Base-by-base conservation (phyloP, 371 early-diverging fungal genomes). In the Rhizopus delemar region DNA sequence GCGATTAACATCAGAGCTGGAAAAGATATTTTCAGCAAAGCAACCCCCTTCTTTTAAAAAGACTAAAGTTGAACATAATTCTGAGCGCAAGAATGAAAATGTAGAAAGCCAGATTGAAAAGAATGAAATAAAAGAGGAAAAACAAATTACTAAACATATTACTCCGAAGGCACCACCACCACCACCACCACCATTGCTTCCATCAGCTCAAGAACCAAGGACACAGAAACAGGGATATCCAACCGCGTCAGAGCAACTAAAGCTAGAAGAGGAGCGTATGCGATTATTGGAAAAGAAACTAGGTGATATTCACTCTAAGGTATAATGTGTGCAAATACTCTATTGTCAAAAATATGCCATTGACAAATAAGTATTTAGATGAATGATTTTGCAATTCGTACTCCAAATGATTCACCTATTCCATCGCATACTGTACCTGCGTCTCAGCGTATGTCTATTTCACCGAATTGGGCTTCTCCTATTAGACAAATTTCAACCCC, bases 1-100 rank as follows among this genome's bases (percentile, higher is more conserved):
- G 5, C 43, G 63, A 28, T 38, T 63, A 13, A 46, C 63, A 7
- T 41, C 39, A 8, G 57, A 63, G 28, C 12, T 63, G 4, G 63
- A 57, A 35, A 31, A 46, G 28, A 32, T 29, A 28, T 39, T 63
- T 32, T 41, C 57, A 22, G 29, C 29, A 29, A 9, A 22, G 11
- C 16, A 48, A 9, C 16, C 29, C 8, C 48, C 48, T 29, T 28
- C 48, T 22, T 48, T 48, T 8, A 48, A 48, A 29, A 22, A 29
- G 7, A 7, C 46, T n/a, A 45, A 45, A 16, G n/a, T 22, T 8
- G 46, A 45, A 22, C 11, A n/a, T 16, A 45, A 16, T 2, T 12
- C n/a, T 0, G 46, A 45, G n/a, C 16, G 8, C 2, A n/a, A n/a
- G 8, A 38, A 11, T 38, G 39, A 11, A 38, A 38, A 38, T 38